Evolutionary conservation across 1,139 yeast genomes (phyloP).

Genomic region (Yamadazyma triangularis): DNA sequence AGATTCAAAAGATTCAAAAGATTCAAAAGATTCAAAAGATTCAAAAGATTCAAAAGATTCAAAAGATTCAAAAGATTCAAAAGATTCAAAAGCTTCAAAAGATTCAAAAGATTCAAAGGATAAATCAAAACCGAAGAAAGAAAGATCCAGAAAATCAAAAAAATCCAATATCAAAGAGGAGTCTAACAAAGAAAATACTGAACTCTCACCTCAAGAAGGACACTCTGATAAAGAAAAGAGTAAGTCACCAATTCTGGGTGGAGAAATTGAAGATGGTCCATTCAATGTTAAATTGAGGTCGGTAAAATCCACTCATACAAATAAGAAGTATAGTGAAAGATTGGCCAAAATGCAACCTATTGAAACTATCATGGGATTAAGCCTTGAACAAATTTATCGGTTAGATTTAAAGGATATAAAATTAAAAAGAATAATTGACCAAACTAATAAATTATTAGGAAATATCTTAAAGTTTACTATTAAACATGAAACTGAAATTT

Average conservation of each 20-base stretch:
- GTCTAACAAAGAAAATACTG: too few species aligned
- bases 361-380: slow-evolving; percentile 39
- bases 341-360: slow-evolving; percentile 33
- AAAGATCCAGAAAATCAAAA: slow-evolving; percentile 2
- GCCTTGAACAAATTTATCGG: slow-evolving; percentile 32
- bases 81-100: background rate
- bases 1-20: too few species aligned
- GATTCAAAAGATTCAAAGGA: background rate
- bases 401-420: slow-evolving; percentile 36
- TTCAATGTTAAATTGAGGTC: slow-evolving; percentile 30
- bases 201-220: too few species aligned
- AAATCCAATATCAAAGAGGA: background rate
- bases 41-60: background rate
- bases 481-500: slow-evolving; percentile 20
- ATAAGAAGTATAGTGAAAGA: slow-evolving; percentile 26
- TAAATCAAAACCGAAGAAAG: slow-evolving; percentile 3
- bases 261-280: slow-evolving; percentile 15
- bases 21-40: too few species aligned
- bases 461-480: slow-evolving; percentile 19
- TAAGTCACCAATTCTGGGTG: background rate
- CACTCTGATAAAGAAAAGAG: background rate
- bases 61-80: slow-evolving; percentile 1
- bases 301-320: slow-evolving; percentile 24
- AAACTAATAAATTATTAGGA: slow-evolving; percentile 9
- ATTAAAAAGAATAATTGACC: slow-evolving; percentile 31